phyloP scores from a whole-genome alignment of 73 alveolate genomes.

The Paramecium tetraurelia region DNA sequence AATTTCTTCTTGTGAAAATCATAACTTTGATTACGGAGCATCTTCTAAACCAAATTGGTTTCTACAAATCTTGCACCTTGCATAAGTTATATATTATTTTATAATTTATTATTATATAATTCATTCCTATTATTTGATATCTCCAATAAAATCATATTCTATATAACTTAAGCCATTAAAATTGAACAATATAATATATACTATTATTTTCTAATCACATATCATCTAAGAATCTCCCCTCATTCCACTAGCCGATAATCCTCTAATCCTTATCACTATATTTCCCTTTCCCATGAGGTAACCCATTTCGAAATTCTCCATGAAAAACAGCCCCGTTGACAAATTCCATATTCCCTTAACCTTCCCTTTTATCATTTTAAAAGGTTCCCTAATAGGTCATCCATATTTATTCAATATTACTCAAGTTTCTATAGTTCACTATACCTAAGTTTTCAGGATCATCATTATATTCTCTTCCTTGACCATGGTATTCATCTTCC shows the following conservation, averaged over 20 bases:
- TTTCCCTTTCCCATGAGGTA: not conserved
- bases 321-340: not conserved
- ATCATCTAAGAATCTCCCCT: not conserved
- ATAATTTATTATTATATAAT: too few species aligned
- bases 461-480: constrained; percentile 26
- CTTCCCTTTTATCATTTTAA: not conserved
- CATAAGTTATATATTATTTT: not conserved
- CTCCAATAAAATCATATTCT: too few species aligned
- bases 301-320: not conserved
- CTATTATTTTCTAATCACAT: not conserved
- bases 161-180: too few species aligned
- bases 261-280: not conserved
- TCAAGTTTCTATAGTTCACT: not conserved
- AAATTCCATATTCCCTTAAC: not conserved
- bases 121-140: not conserved
- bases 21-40: not conserved
- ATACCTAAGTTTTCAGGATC: not conserved
- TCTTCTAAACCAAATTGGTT: constrained; percentile 1
- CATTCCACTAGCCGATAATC: not conserved
- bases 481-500: constrained; percentile 25
- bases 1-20: not conserved
- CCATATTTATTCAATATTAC: not conserved
- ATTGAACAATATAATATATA: not conserved
- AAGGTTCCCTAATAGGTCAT: not conserved
- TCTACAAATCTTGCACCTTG: constrained; percentile 26